Base-by-base conservation (phyloP, 2,329 filamentous ascomycete species). In the Pseudogymnoascus sp. region DNA sequence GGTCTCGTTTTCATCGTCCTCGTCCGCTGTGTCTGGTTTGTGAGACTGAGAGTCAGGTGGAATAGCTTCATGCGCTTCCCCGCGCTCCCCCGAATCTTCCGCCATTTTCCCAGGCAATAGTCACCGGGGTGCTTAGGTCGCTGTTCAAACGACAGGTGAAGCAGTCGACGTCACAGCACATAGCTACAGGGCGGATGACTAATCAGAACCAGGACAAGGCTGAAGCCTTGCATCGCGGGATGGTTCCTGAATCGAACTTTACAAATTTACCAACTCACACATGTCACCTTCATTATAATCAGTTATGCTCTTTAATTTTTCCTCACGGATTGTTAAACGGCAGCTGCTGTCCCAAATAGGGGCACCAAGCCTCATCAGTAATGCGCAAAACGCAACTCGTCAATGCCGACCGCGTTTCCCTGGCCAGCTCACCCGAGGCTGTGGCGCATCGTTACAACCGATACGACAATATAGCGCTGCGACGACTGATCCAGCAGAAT, bases 1-100 rank as follows among this genome's bases (percentile, higher is more conserved):
- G 0, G 76, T 77, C 2, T 75, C 76, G 28, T 73, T 72, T n/a
- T 72, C 72, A 14, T 65, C 67, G 13, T 51, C 62, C 16, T 60
- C 62, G 16, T 51, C 63, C 19, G 61, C 61, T 6, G 65, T 65
- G 28, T 69, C 68, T 14, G 43, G 67, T n/a, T 67, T 68, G 39
- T 65, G 68, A n/a, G 62, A 64, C 57, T 43, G 69, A 21, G 68
- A 65, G 41, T 68, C 69, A 34, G 60, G 39, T 61, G 60, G 60
- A 25, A 67, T 62, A 13, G 67, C 64, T 60, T 69, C 67, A 5
- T 67, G 48, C 11, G 64, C 61, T 62, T 71, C 70, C 69, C 68
- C 68, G 63, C 67, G 69, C 63, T 72, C 68, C 57, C 68, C 67
- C 60, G 72, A 72, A 60, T 66, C 68, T 65, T 71, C 68, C 62